Evolutionary conservation across 1,284 basidiomycete species (phyloP), one percentile per base, ranked within the genome.

Genomic region (Malassezia obtusa): DNA sequence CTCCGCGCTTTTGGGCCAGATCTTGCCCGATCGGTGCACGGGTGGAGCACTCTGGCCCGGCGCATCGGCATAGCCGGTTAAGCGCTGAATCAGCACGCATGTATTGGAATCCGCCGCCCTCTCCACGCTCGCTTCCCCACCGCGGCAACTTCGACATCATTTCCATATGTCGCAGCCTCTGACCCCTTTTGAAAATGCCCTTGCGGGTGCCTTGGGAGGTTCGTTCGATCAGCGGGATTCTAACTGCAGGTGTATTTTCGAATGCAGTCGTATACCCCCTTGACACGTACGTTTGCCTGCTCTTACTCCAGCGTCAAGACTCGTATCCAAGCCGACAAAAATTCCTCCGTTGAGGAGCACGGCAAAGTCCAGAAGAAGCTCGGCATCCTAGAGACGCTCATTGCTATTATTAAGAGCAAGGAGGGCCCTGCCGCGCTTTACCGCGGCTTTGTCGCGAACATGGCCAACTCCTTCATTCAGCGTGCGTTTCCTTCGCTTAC

Each of bases 401-500:
- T 73, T n/a, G 57, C 53, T 22, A 69, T 73, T 45, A 62, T 62
- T 26, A 39, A 50, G 19, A 62, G 61, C 51, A 68, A 68, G 45
- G 66, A 66, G 39, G 71, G 71, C 21, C 47, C 58, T 21, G n/a
- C 32, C 8, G 91, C 89, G 0, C 84, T 85, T 70, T 99, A 95
- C 78, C 83, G 84, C 57, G 94, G 94, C 4, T 98, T 96, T 72
- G 80, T 83, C 33, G 94, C 94, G n/a, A 95, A 86, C 55, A 96
- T 98, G 91, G 79, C 96, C 64, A 96, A 95, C 76, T 92, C 89
- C 0, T 98, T 98, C 75, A 90, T 83, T 86, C 77, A 68, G 62
- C 76, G 90, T 92, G 64, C 70, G 89, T 82, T 12, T 1, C 7
- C 28, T 12, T 17, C 15, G 26, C n/a, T 30, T 21, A 14, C 3